phyloP scores from a whole-genome alignment of 2,329 filamentous ascomycete species.

The Penicillium sumatraense region DNA sequence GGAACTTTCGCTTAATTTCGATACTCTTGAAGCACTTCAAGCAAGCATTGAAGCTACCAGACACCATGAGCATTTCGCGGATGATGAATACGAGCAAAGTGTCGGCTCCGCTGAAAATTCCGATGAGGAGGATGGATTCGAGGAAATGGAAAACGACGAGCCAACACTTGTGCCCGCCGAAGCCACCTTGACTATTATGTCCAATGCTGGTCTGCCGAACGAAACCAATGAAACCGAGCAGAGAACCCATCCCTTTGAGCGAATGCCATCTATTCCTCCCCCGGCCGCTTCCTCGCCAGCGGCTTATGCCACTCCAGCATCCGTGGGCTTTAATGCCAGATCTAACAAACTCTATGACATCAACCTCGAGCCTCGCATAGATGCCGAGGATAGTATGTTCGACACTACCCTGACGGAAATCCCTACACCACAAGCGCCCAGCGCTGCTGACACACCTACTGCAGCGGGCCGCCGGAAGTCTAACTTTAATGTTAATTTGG shows the following conservation, averaged over 20 bases:
- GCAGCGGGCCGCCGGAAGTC: constrained; percentile 18
- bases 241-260: constrained; percentile 16
- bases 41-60: not conserved
- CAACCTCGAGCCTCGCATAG: constrained; percentile 11
- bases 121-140: constrained; percentile 21
- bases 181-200: constrained; percentile 10
- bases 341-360: constrained; percentile 32
- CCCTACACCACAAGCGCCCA: constrained; percentile 14
- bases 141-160: constrained; percentile 23
- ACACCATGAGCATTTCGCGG: not conserved
- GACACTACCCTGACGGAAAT: constrained; percentile 17
- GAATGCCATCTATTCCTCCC: constrained; percentile 20
- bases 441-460: constrained; percentile 19
- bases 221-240: constrained; percentile 23
- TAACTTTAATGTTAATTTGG: constrained; percentile 43
- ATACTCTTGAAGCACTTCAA: constrained; percentile 6
- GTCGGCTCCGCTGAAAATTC: not conserved
- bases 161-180: constrained; percentile 24
- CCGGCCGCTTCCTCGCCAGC: constrained; percentile 26
- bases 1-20: constrained; percentile 7
- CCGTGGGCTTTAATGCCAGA: constrained; percentile 20
- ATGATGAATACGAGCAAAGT: not conserved
- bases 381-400: constrained; percentile 14
- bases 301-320: constrained; percentile 5
- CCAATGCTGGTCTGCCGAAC: constrained; percentile 22